Base-by-base conservation (phyloP, 2,329 filamentous ascomycete species). In the Cladophialophora immunda region DNA sequence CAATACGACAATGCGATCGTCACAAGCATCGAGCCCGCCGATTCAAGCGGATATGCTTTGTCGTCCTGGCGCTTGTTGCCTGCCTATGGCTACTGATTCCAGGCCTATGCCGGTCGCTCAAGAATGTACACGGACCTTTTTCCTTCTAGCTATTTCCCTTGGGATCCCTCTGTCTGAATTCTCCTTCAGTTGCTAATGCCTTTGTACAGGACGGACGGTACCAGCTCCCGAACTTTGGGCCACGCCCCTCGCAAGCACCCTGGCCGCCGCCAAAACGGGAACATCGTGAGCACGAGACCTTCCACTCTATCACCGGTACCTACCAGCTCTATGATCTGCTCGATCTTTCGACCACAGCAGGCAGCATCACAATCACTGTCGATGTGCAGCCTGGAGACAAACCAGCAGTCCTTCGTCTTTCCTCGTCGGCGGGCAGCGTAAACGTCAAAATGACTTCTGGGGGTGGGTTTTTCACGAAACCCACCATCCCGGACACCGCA, bases 321-420 rank as follows among this genome's bases (percentile, higher is more conserved):
- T 78, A 75, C 55, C 72, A 74, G 17, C 72, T 79, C 11, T 76
- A 75, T 54, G 77, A 79, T 47, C 68, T 75, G 0, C 71, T 79
- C 4, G 70, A 73, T 25, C 67, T 79, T 13, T 72, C 70, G 2
- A 78, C 77, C 4, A 74, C 67, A 3, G 73, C 73, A 2, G 77
- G 77, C 34, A 71, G 69, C 41, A 76, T 78, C 47, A 64, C 65
- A 17, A 71, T 78, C 11, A 69, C 64, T 22, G 69, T 78, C 30
- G 71, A 75, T 11, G 76, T 75, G n/a, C 76, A 78, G 50, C 73
- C 73, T 13, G 76, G 76, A 32, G 71, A 75, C 13, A 72, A 75
- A 52, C 75, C 76, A 15, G 76, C 76, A 27, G 69, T 72, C 8
- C 56, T 78, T 17, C 61, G 70, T 5, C 68, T 78, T 22, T 67